These are phyloP conservation scores for Withania somnifera DNA, from an alignment of 305 asterid genomes.

Conservation along the genomic window DNA sequence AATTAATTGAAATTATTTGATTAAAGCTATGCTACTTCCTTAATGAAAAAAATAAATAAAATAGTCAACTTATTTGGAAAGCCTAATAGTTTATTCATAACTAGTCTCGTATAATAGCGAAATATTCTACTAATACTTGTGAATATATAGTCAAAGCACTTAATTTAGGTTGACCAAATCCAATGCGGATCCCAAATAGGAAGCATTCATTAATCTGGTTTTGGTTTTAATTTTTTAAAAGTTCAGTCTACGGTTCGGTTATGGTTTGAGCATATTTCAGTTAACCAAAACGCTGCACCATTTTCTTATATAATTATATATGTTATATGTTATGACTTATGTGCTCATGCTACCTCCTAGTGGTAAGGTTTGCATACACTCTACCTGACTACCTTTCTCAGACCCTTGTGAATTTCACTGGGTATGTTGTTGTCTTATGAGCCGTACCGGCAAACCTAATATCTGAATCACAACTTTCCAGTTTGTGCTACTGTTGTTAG, in stretches of 20 bases:
- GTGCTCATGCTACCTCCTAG: no score
- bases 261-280: neutral
- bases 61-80: neutral
- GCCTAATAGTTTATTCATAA: neutral
- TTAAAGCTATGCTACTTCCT: neutral
- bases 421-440: no score
- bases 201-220: neutral
- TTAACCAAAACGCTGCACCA: neutral
- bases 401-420: no score
- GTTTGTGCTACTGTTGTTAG: neutral
- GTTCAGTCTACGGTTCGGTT: neutral
- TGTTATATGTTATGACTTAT: neutral
- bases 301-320: neutral
- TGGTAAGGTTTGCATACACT: no score
- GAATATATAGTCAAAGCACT: neutral
- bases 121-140: neutral
- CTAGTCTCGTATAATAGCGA: neutral
- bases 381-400: no score
- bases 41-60: neutral
- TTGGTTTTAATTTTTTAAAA: neutral
- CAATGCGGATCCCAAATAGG: neutral
- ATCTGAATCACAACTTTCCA: neutral
- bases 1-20: neutral
- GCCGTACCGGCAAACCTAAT: neutral
- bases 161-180: neutral